A percentile compares a stretch with the other conserved stretches of the same genome.
Conservation (phyloP, 2,329 filamentous ascomycete species). For the Paraconiothyrium brasiliense region DNA sequence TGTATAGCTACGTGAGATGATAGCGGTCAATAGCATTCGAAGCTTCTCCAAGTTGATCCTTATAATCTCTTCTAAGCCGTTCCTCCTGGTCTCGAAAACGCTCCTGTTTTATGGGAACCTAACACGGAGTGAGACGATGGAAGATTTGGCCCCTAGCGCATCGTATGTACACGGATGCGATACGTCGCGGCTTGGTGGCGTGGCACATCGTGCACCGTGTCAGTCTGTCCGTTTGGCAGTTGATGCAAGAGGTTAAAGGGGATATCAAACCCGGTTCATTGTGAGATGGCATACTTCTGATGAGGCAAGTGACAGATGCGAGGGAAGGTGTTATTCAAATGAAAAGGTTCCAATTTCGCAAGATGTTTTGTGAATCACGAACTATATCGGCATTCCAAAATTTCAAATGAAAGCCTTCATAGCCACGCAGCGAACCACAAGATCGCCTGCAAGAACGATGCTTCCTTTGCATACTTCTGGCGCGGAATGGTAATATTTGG, state of each 20-base stretch:
- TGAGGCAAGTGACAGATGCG: background rate
- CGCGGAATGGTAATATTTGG: conserved; percentile 37
- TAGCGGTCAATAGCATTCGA: no score
- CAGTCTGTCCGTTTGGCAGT: no score
- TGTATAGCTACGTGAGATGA: background rate
- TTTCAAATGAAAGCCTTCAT: background rate
- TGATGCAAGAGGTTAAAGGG: no score
- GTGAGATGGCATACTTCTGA: no score
- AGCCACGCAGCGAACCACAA: conserved; percentile 48
- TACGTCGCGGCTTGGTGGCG: background rate
- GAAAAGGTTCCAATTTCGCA: no score
- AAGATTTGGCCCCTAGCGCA: background rate
- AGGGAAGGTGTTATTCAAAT: no score
- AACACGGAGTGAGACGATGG: background rate
- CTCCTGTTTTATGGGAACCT: background rate
- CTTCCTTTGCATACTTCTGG: conserved; percentile 47
- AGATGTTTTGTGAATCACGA: no score
- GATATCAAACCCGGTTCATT: no score
- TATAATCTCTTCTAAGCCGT: no score
- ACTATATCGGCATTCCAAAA: no score
- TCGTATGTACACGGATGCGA: background rate
- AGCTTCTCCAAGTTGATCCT: no score
- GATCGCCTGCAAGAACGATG: conserved; percentile 44
- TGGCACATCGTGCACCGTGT: no score
- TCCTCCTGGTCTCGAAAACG: background rate